phyloP scores from a whole-genome alignment of 176 grass and related monocot species.

The Hyparrhenia diplandra region DNA sequence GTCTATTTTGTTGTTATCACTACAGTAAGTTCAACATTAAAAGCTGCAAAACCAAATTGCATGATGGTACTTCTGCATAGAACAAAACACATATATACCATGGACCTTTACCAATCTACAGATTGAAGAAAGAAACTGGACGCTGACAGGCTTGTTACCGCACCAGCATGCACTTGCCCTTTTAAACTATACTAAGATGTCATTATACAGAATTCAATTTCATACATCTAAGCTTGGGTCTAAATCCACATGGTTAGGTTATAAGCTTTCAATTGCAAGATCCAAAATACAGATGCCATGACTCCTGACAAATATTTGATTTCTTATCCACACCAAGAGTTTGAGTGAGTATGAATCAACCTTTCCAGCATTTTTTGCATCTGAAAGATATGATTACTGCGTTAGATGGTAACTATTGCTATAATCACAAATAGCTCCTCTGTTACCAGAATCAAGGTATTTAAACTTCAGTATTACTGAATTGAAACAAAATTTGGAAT shows the following conservation, averaged over 20 bases:
- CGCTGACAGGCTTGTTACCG: not conserved
- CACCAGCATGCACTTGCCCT: not conserved
- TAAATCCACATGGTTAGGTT: not conserved
- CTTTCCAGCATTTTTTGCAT: conserved; percentile 7
- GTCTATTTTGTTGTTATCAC: not conserved
- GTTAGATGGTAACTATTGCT: not conserved
- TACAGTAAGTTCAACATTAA: not conserved
- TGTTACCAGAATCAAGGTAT: not conserved
- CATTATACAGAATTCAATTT: conserved; percentile 15
- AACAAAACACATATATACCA: conserved; percentile 9
- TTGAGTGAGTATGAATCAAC: not conserved
- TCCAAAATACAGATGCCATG: not conserved
- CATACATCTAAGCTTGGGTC: not conserved
- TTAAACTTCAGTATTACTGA: not conserved
- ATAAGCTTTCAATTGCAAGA: not conserved
- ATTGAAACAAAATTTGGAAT: not conserved
- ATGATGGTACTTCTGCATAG: not conserved
- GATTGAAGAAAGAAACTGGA: not conserved
- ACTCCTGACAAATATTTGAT: conserved; percentile 14
- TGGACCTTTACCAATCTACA: not conserved
- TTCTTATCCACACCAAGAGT: not conserved
- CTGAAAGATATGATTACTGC: not conserved
- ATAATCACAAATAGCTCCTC: not conserved
- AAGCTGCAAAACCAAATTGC: not conserved
- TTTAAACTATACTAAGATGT: not conserved